Percentiles rank a stretch among this genome's conserved stretches.
Evolutionary conservation across 495 filamentous ascomycete species (phyloP).

Genomic region (Evernia prunastri): DNA sequence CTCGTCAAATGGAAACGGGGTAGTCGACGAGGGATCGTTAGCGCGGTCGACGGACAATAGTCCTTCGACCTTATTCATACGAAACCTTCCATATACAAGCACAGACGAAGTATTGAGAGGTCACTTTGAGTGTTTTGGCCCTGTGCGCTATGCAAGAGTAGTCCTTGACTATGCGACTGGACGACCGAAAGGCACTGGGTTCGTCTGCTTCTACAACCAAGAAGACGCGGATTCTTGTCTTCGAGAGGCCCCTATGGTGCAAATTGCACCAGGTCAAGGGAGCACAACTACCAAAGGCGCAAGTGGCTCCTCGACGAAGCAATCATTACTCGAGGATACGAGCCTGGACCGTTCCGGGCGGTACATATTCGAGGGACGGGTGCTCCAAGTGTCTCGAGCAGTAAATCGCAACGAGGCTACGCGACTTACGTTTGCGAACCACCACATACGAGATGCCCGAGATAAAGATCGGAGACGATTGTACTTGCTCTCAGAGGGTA

Average conservation of each 20-base stretch:
- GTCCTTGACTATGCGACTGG: slow-evolving; percentile 81
- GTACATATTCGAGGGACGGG: slow-evolving; percentile 84
- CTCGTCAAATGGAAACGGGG: slow-evolving; percentile 34
- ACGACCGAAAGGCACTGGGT: slow-evolving; percentile 83
- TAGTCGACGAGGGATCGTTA: slow-evolving; percentile 10
- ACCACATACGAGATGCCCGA: slow-evolving; percentile 55
- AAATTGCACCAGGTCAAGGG: slow-evolving; percentile 31
- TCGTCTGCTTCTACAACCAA: slow-evolving; percentile 81
- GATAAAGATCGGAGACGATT: slow-evolving; percentile 88
- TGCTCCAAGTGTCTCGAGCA: slow-evolving; percentile 76
- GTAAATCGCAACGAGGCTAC: slow-evolving; percentile 73
- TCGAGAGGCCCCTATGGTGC: slow-evolving; percentile 57
- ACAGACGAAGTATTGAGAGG: slow-evolving; percentile 72
- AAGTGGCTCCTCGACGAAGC: slow-evolving; percentile 44
- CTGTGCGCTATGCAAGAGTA: slow-evolving; percentile 77
- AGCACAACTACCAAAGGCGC: slow-evolving; percentile 30
- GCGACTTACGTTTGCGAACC: slow-evolving; percentile 63
- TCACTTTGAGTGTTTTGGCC: slow-evolving; percentile 80
- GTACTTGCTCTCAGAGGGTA: slow-evolving; percentile 83
- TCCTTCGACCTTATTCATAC: slow-evolving; percentile 76
- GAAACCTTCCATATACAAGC: slow-evolving; percentile 85
- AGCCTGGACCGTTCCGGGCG: slow-evolving; percentile 64
- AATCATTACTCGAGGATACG: slow-evolving; percentile 80
- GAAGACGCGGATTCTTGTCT: slow-evolving; percentile 70
- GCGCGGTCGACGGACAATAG: slow-evolving; percentile 44